Percentiles rank a stretch among this genome's conserved stretches.
These are phyloP conservation scores for Citrus hindsii DNA, from an alignment of 345 rosid genomes.

Conservation along the genomic window DNA sequence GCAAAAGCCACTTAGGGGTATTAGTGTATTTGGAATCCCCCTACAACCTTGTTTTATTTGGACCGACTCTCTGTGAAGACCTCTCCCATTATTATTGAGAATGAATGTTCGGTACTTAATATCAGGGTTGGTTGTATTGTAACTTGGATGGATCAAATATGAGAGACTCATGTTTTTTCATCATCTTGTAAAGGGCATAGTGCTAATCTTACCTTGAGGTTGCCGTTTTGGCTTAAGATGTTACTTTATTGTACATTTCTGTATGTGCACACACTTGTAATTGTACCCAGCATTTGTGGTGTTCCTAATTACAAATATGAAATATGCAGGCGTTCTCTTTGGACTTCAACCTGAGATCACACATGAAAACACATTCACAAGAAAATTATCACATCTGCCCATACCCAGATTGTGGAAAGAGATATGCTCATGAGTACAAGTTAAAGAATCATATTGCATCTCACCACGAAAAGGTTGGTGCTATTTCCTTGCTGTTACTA, in stretches of 20 bases:
- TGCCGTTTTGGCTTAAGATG: not conserved
- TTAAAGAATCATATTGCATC: slow-evolving; percentile 79
- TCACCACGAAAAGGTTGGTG: slow-evolving; percentile 79
- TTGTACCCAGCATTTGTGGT: not conserved
- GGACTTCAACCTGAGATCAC: slow-evolving; percentile 95
- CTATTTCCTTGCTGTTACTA: not conserved
- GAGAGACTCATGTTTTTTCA: not conserved
- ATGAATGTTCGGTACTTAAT: not conserved
- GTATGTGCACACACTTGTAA: not conserved
- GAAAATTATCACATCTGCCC: slow-evolving; percentile 98
- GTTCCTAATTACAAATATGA: slow-evolving; percentile 10
- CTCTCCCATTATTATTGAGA: not conserved
- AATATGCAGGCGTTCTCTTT: slow-evolving; percentile 87
- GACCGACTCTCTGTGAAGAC: too few relatives aligned
- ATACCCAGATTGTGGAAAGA: slow-evolving; percentile 85
- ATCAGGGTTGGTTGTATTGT: not conserved
- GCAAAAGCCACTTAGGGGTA: not conserved
- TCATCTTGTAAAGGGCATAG: not conserved
- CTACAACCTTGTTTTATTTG: too few relatives aligned
- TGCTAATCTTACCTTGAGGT: not conserved
- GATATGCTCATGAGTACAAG: slow-evolving; percentile 99
- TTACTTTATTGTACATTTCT: slow-evolving; percentile 6
- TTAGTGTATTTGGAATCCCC: not conserved
- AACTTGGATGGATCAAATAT: not conserved
- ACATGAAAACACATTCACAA: slow-evolving; percentile 98